Percentiles rank a stretch among this genome's conserved stretches.
These are phyloP conservation scores for Helotiales sp. DNA, from an alignment of 2,329 filamentous ascomycete species.

Conservation along the genomic window DNA sequence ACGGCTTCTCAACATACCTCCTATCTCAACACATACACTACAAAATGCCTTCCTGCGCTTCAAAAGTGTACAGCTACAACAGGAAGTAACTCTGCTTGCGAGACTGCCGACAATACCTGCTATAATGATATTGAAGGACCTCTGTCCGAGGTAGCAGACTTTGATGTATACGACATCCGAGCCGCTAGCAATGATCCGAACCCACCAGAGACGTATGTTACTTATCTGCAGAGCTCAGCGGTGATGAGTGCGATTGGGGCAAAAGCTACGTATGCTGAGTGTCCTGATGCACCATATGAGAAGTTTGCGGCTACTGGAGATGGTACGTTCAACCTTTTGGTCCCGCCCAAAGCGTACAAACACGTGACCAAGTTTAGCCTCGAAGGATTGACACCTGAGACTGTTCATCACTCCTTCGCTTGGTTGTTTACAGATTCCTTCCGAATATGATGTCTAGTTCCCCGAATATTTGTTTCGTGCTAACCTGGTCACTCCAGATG, in stretches of 20 bases:
- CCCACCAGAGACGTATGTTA: slow-evolving; percentile 40
- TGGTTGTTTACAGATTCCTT: too few species aligned
- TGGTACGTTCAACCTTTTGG: slow-evolving; percentile 21
- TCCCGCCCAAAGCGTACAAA: too few species aligned
- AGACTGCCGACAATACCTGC: slow-evolving; percentile 53
- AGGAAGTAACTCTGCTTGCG: slow-evolving; percentile 80
- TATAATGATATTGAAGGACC: slow-evolving; percentile 37
- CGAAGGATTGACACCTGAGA: too few species aligned
- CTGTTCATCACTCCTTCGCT: too few species aligned
- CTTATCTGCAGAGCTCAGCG: slow-evolving; percentile 40
- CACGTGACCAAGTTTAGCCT: too few species aligned
- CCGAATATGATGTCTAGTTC: too few species aligned
- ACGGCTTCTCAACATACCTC: slow-evolving; percentile 32
- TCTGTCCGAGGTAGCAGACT: slow-evolving; percentile 32
- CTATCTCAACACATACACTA: slow-evolving; percentile 37
- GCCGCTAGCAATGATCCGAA: slow-evolving; percentile 33
- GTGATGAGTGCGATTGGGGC: slow-evolving; percentile 48
- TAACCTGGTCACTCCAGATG: slow-evolving; percentile 22
- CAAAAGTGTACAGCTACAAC: slow-evolving; percentile 43
- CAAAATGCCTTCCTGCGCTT: slow-evolving; percentile 40
- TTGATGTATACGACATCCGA: slow-evolving; percentile 33
- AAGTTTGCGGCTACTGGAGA: slow-evolving; percentile 45
- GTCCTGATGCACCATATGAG: slow-evolving; percentile 37
- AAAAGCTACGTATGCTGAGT: slow-evolving; percentile 42
- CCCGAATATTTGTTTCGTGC: too few species aligned